Percentiles rank a stretch among this genome's conserved stretches.
phyloP scores from a whole-genome alignment of 352 stramenopile genomes.

The Plasmopara viticola region DNA sequence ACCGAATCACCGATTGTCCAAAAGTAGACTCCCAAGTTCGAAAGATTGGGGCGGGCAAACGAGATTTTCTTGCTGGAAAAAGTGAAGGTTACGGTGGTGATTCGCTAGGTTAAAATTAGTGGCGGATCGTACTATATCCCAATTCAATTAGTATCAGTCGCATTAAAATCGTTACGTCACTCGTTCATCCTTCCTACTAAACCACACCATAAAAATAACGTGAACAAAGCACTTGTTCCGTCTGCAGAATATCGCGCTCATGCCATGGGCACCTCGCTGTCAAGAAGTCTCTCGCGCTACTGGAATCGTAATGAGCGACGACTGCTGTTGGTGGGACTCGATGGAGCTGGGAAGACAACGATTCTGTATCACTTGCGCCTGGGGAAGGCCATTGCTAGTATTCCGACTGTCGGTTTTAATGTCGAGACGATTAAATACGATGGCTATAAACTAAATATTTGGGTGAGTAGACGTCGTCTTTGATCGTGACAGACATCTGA shows the following conservation, averaged over 20 bases:
- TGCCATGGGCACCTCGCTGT: conserved; percentile 63
- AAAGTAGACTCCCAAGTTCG: conserved; percentile 98
- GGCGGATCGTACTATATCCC: background rate
- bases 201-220: conserved; percentile 18
- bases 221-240: background rate
- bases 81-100: conserved; percentile 93
- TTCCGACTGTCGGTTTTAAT: conserved; percentile 81
- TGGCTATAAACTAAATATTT: conserved; percentile 74
- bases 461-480: conserved; percentile 26
- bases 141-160: no score
- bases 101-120: conserved; percentile 51
- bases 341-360: conserved; percentile 74
- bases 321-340: conserved; percentile 67
- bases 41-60: conserved; percentile 90
- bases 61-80: conserved; percentile 91
- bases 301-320: conserved; percentile 77
- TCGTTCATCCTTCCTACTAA: background rate
- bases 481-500: background rate
- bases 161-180: conserved; percentile 10
- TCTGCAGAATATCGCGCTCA: background rate
- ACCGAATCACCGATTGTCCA: conserved; percentile 98
- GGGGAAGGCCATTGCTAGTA: conserved; percentile 68
- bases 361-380: conserved; percentile 77
- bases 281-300: conserved; percentile 52
- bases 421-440: conserved; percentile 72